Percentiles rank a stretch among this genome's conserved stretches.
Evolutionary conservation across 2,329 filamentous ascomycete species (phyloP).

Genomic region (Ceratocystis huliohia): DNA sequence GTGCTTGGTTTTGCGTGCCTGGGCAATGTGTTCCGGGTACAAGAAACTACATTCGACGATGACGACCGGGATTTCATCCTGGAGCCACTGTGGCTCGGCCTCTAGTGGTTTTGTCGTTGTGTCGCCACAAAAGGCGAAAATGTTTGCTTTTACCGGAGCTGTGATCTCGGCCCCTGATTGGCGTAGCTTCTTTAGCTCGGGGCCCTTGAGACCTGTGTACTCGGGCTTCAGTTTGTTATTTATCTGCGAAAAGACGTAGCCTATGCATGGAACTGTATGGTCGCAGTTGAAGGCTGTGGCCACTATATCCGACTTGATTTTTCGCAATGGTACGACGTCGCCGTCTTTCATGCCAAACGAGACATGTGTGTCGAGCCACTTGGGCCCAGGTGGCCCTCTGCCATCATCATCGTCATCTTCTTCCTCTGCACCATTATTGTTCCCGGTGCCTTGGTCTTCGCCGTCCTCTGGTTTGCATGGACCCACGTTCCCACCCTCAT

Average conservation of each 20-base stretch:
- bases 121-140: conserved; percentile 39
- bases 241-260: conserved; percentile 34
- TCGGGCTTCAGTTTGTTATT: conserved; percentile 32
- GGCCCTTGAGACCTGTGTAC: conserved; percentile 29
- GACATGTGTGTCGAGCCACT: conserved; percentile 30
- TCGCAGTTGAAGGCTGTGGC: conserved; percentile 35
- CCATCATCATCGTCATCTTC: conserved; percentile 21
- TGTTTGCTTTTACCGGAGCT: conserved; percentile 29
- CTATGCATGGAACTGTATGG: conserved; percentile 37
- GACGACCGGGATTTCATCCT: conserved; percentile 32
- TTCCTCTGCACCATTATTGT: conserved; percentile 9
- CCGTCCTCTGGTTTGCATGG: conserved; percentile 20
- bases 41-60: conserved; percentile 40
- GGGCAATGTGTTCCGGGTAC: conserved; percentile 32
- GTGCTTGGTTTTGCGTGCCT: conserved; percentile 37
- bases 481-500: conserved; percentile 30
- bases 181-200: conserved; percentile 31
- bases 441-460: not conserved
- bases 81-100: conserved; percentile 31
- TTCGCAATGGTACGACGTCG: conserved; percentile 29
- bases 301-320: conserved; percentile 28
- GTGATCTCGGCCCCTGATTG: conserved; percentile 32
- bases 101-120: conserved; percentile 33
- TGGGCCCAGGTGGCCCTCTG: conserved; percentile 20
- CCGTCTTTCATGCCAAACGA: conserved; percentile 30